phyloP scores from a whole-genome alignment of 225 moss, liverwort and hornwort genomes.

The Pseudisothecium myosuroides region DNA sequence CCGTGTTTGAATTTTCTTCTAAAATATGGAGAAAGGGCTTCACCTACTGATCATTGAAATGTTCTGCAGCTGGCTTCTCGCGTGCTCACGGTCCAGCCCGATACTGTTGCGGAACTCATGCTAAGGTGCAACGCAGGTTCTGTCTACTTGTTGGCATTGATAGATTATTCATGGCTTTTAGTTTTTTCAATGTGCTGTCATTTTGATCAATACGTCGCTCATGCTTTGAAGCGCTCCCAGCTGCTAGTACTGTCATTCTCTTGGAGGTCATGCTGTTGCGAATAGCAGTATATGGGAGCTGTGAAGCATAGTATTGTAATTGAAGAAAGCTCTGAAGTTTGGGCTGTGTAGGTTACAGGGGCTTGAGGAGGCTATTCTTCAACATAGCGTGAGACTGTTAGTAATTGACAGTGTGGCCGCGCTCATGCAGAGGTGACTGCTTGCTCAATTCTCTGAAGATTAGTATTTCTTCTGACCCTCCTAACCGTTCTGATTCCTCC shows the following conservation, averaged over 20 bases:
- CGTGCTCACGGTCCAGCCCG: constrained; percentile 61
- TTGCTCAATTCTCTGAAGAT: background rate
- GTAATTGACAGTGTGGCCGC: constrained; percentile 76
- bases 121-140: constrained; percentile 24
- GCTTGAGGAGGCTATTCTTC: constrained; percentile 42
- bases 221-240: background rate
- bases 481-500: background rate
- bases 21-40: background rate
- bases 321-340: background rate
- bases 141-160: background rate
- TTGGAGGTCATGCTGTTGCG: background rate
- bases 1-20: background rate
- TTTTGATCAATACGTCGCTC: background rate
- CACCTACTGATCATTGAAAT: background rate
- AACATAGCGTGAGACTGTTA: constrained; percentile 43
- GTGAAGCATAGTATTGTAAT: background rate
- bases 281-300: background rate
- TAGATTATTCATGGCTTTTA: background rate
- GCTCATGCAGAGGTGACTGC: constrained; percentile 38
- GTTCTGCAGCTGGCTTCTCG: constrained; percentile 58
- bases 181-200: background rate
- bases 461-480: background rate
- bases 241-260: background rate
- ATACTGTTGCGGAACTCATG: constrained; percentile 55
- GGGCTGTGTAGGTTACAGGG: constrained; percentile 36